These are phyloP conservation scores for Phytophthora hybrid DNA, from an alignment of 352 stramenopile species.

Conservation along the genomic window DNA sequence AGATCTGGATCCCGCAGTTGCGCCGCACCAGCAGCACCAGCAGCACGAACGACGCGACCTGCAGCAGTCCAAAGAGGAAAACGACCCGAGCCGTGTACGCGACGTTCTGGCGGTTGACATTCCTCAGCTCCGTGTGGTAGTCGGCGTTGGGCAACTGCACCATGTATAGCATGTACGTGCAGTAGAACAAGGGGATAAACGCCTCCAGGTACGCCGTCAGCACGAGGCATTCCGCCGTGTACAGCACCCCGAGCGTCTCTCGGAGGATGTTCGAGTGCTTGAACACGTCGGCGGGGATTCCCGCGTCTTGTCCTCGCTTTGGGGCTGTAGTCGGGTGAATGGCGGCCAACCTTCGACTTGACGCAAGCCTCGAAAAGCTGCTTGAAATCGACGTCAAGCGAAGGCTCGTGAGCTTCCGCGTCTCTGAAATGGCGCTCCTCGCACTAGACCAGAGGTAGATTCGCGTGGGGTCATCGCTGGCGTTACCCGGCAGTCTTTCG, in stretches of 20 bases:
- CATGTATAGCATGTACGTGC: conserved; percentile 31
- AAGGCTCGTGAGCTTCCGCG: background rate
- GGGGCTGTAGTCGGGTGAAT: background rate
- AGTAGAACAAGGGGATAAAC: conserved; percentile 49
- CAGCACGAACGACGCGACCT: conserved; percentile 33
- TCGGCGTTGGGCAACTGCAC: conserved; percentile 36
- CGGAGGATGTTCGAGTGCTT: conserved; percentile 6
- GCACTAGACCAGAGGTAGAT: background rate
- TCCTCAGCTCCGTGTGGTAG: conserved; percentile 47
- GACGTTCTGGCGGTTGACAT: conserved; percentile 23
- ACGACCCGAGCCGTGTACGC: conserved; percentile 11
- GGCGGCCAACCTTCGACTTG: background rate
- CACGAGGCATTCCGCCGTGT: conserved; percentile 45
- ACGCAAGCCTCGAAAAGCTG: background rate
- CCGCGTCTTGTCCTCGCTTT: background rate
- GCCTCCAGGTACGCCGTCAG: conserved; percentile 50
- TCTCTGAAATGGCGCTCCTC: background rate
- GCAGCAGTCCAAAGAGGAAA: conserved; percentile 36
- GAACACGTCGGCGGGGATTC: background rate
- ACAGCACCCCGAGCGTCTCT: conserved; percentile 30
- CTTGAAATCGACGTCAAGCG: background rate
- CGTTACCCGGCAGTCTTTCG: background rate
- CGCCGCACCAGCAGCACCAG: conserved; percentile 21
- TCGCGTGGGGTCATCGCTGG: background rate
- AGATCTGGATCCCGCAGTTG: conserved; percentile 19